Evolutionary conservation across 1,284 basidiomycete genomes (phyloP), one percentile per base, ranked within the genome.

Genomic region (Testicularia cyperi): DNA sequence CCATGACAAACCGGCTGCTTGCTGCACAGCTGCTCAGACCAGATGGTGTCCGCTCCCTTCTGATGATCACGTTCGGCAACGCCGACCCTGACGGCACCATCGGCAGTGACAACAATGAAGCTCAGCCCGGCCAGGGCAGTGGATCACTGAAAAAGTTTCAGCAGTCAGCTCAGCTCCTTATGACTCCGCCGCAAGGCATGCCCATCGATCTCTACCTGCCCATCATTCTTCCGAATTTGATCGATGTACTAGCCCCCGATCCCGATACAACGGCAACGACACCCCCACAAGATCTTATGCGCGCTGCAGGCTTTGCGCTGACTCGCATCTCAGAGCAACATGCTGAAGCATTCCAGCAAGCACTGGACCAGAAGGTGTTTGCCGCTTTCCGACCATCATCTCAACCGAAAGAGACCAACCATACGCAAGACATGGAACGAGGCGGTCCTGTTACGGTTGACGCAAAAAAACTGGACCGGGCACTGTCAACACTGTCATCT

Each of bases 11-110:
- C n/a, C 56, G 67, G 10, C 46, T 76, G 26, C 44, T 68, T 6
- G 58, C 65, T 6, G 58, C 61, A 13, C 74, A 75, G 42, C 64
- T 76, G 2, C 41, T 74, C 7, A 39, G 74, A 5, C 55, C 66
- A 1, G 69, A 72, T n/a, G 74, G 72, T 10, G 68, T 74, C 2
- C 64, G 65, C 10, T 55, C 65, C 6, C 48, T 72, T 7, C 45
- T 72, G 21, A 53, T 68, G 37, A 67, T 48, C 37, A 61, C 61
- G 4, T 62, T 70, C 21, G 65, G 65, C 13, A 47, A 51, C 14
- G 40, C 43, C 18, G 58, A 69, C 20, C 14, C 49, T 6, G n/a
- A 25, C 15, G 36, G 18, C 27, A 14, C 24, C 14, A 25, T 19
- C 22, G 39, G 15, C 22, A 34, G 32, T 14, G 16, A 20, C 8